phyloP scores from a whole-genome alignment of 2,329 filamentous ascomycete genomes.

The Onygenales sp. region DNA sequence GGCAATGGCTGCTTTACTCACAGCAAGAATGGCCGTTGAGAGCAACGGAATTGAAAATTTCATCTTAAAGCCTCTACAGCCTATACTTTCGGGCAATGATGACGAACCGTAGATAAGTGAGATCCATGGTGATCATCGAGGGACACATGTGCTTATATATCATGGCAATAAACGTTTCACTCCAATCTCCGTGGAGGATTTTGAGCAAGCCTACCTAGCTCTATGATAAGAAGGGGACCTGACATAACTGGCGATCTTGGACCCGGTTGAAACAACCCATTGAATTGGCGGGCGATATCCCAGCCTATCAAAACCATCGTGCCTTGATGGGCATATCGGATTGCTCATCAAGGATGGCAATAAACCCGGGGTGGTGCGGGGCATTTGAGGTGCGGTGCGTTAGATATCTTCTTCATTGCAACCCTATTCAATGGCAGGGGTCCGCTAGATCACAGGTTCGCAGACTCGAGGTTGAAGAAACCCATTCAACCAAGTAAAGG shows the following conservation, averaged over 20 bases:
- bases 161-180: neutral
- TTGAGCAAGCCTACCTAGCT: neutral
- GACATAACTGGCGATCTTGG: too few relatives aligned
- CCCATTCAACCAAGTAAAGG: neutral
- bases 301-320: neutral
- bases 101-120: too few relatives aligned
- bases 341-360: neutral
- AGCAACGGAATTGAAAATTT: neutral
- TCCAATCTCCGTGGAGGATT: neutral
- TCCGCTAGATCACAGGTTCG: too few relatives aligned
- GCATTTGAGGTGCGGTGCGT: too few relatives aligned
- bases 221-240: neutral
- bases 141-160: neutral
- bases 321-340: neutral
- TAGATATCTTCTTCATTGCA: neutral
- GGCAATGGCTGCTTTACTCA: slow-evolving; percentile 6
- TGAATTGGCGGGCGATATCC: too few relatives aligned
- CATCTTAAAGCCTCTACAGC: neutral
- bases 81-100: neutral
- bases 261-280: too few relatives aligned
- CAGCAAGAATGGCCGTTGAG: neutral
- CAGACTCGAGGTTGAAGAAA: neutral
- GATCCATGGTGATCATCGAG: neutral
- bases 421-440: neutral
- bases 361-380: neutral